These are phyloP conservation scores for Thamnidium elegans DNA, from an alignment of 192 early-diverging fungal species.

Conservation along the genomic window DNA sequence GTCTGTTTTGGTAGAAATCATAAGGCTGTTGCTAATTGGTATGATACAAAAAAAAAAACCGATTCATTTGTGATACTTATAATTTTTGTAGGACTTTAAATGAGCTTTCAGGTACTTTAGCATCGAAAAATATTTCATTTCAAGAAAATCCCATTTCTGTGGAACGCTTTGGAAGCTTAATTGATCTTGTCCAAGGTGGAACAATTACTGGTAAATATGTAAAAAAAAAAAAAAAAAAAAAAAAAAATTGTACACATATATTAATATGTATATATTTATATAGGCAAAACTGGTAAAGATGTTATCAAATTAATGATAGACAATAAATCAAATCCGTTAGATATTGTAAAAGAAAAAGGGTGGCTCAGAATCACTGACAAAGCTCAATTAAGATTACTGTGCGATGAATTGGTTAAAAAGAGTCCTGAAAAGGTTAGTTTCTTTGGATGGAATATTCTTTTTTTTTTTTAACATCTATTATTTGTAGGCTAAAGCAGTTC, in stretches of 20 bases:
- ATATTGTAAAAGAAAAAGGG: conserved; percentile 62
- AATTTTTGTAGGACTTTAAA: conserved; percentile 50
- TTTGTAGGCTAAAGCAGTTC: conserved; percentile 54
- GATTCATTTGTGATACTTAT: conserved; percentile 7
- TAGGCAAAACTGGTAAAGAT: conserved; percentile 62
- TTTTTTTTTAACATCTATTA: not conserved
- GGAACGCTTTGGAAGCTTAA: conserved; percentile 54
- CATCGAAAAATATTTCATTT: conserved; percentile 43
- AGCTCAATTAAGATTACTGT: conserved; percentile 42
- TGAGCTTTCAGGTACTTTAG: conserved; percentile 57
- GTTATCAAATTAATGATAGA: conserved; percentile 69
- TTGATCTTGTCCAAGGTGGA: conserved; percentile 58
- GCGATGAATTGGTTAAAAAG: conserved; percentile 37
- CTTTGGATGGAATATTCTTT: not conserved
- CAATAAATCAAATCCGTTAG: conserved; percentile 46
- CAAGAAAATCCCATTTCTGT: conserved; percentile 48
- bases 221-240: too few species aligned
- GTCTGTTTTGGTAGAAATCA: conserved; percentile 35
- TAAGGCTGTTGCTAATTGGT: conserved; percentile 50
- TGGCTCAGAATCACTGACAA: conserved; percentile 53
- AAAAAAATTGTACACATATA: too few species aligned
- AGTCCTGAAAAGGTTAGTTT: conserved; percentile 45
- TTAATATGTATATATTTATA: not conserved
- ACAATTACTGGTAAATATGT: conserved; percentile 50
- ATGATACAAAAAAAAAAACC: conserved; percentile 20